Base-by-base conservation (phyloP, 2,329 filamentous ascomycete species). In the Fusarium zealandicum region DNA sequence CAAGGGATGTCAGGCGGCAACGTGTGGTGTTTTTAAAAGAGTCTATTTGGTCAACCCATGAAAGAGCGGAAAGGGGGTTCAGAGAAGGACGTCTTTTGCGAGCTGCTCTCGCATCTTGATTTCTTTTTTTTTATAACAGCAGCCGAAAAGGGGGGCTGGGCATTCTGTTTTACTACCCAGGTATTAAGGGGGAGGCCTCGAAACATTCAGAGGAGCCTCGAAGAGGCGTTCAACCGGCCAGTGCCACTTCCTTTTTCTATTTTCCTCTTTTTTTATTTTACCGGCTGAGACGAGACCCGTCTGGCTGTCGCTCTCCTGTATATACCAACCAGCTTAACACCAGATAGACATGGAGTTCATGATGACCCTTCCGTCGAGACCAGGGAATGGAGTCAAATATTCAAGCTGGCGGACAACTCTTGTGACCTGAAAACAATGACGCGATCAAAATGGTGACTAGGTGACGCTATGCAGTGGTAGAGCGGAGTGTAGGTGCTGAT, bases 181-280 rank as follows among this genome's bases (percentile, higher is more conserved):
- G 47, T 39, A 61, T 51, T 27, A 46, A 43, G 44, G 30, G 55
- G 32, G 22, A 41, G 31, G 22, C 46, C 47, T 52, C 53, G 35
- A 36, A 56, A 33, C 50, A 43, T 50, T 35, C 31, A 46, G 40
- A 9, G 39, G 22, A 45, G 53, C 60, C 50, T 64, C 38, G 38
- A 64, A 44, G 54, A 40, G 65, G 61, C 63, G 61, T 65, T 68
- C 56, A 67, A 66, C 63, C 47, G 65, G 59, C 59, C 54, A 65
- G 38, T 56, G 51, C 46, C 37, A 40, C 39, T 47, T 48, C 5
- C 42, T 46, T 50, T 50, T 43, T 43, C 25, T 54, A 48, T 45
- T 3, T 55, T 55, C 30, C 44, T 39, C 12, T 4, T 41, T 32
- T 30, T 42, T 51, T n/a, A n/a, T n/a, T 52, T 50, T 41, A 59